Evolutionary conservation across 2,329 filamentous ascomycete species (phyloP).

Genomic region (Aspergillus novofumigatus): DNA sequence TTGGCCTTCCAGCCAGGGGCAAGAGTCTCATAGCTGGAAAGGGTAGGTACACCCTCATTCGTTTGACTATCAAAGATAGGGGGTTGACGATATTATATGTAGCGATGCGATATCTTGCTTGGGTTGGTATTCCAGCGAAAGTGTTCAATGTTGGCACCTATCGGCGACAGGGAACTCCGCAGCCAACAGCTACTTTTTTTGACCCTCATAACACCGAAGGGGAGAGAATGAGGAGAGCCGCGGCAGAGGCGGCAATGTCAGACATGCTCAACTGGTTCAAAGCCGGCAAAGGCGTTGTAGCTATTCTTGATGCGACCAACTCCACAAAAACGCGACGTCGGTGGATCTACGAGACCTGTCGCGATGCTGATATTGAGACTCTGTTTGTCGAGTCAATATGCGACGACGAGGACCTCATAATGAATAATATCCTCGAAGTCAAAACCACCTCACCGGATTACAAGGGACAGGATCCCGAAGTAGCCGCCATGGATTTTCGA

Average conservation of each 20-base stretch:
- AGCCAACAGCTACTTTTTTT: slow-evolving; percentile 92
- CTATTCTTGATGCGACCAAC: slow-evolving; percentile 94
- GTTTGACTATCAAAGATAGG: not conserved
- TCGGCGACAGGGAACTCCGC: slow-evolving; percentile 81
- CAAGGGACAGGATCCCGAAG: slow-evolving; percentile 85
- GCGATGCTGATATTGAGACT: slow-evolving; percentile 74
- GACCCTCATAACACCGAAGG: slow-evolving; percentile 86
- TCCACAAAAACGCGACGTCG: slow-evolving; percentile 83
- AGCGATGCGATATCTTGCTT: slow-evolving; percentile 92
- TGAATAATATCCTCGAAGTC: slow-evolving; percentile 96
- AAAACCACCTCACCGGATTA: slow-evolving; percentile 97
- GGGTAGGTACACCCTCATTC: slow-evolving; percentile 54
- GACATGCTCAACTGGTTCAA: slow-evolving; percentile 96
- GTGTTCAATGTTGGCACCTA: slow-evolving; percentile 98
- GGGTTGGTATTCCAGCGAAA: slow-evolving; percentile 89
- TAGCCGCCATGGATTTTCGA: slow-evolving; percentile 85
- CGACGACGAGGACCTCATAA: slow-evolving; percentile 91
- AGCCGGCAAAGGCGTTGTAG: slow-evolving; percentile 71
- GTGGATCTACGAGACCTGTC: slow-evolving; percentile 84
- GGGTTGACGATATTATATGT: slow-evolving; percentile 3
- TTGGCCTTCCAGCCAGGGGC: slow-evolving; percentile 88
- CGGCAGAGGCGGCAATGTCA: slow-evolving; percentile 82
- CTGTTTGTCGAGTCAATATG: slow-evolving; percentile 97
- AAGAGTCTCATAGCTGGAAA: slow-evolving; percentile 98
- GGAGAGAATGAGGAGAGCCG: slow-evolving; percentile 79